Conservation (phyloP, 1,139 yeast genomes). For the Debaryomycetaceae sp. region DNA sequence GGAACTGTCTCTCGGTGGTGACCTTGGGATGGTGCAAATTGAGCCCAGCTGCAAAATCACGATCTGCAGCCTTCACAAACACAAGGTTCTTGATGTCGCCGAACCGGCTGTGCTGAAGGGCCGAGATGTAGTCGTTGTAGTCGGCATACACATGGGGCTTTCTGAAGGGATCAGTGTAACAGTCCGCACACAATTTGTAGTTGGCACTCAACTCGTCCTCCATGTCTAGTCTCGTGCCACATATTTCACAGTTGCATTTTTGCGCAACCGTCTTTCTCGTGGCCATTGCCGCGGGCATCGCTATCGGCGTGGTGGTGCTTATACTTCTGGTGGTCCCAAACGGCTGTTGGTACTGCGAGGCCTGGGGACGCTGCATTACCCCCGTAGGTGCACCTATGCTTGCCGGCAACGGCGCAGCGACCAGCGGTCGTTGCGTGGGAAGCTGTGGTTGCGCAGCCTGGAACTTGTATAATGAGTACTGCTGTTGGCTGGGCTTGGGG, state of each 20-base stretch:
- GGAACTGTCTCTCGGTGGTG: slow-evolving; percentile 32
- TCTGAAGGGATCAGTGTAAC: slow-evolving; percentile 32
- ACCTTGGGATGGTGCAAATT: slow-evolving; percentile 18
- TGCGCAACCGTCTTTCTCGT: background rate
- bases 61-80: slow-evolving; percentile 36
- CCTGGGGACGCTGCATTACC: slow-evolving; percentile 3
- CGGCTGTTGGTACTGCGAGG: slow-evolving; percentile 2
- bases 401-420: slow-evolving; percentile 2
- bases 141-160: slow-evolving; percentile 34
- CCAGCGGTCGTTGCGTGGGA: slow-evolving; percentile 1
- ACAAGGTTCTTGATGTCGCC: slow-evolving; percentile 28
- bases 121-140: slow-evolving; percentile 32
- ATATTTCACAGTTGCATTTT: slow-evolving; percentile 23
- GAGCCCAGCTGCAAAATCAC: slow-evolving; percentile 28
- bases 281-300: background rate
- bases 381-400: slow-evolving; percentile 3
- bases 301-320: background rate
- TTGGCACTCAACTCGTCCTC: slow-evolving; percentile 21
- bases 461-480: slow-evolving; percentile 9
- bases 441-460: slow-evolving; percentile 11
- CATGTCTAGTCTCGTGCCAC: slow-evolving; percentile 18
- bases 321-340: background rate
- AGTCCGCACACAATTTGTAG: slow-evolving; percentile 25
- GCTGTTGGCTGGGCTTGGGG: slow-evolving; percentile 7
- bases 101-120: slow-evolving; percentile 19